Evolutionary conservation across 2,329 filamentous ascomycete genomes (phyloP), one percentile per base, ranked within the genome.

Genomic region (Sarocladium strictum): DNA sequence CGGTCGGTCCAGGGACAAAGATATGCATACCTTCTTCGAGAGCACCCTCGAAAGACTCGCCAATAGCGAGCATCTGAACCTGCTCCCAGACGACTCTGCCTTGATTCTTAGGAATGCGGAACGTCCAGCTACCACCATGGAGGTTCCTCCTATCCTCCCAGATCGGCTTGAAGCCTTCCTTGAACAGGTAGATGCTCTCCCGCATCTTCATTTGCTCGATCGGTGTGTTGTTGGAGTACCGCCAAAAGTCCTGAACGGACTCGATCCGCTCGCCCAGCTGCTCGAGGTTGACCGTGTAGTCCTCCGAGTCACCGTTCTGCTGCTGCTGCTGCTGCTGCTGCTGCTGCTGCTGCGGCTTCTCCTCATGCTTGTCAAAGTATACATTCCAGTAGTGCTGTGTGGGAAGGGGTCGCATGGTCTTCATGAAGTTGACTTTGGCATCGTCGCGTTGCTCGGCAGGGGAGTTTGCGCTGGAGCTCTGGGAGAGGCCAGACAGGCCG

Each of bases 111-210:
- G 86, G 85, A 43, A 97, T 86, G 52, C 92, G 85, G 72, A 97
- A 96, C 21, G 90, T 95, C 90, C 90, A 97, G 67, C 88, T 87
- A 51, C 93, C 93, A 53, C 93, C 93, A 58, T 85, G 79, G 57
- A 87, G 77, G 71, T 97, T 97, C 63, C 94, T 85, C 38, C 89
- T 83, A 67, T 97, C 93, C 72, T 91, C 88, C 87, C 87, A 91
- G 61, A 90, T 75, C 55, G 88, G 88, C 59, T 80, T 81, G 70
- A 90, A 89, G 33, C 87, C 87, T 58, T 83, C 77, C 69, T 90
- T 90, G 77, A 91, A 91, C 60, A 92, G 78, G 67, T 91, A 89
- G 60, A 91, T 80, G 45, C 84, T 87, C 71, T 91, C 87, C 64
- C 86, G 84, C 76, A 88, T 84, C 70, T 86, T 86, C 69, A 92